Percentiles rank a stretch among this genome's conserved stretches.
phyloP scores from a whole-genome alignment of 768 basidiomycete species.

The Leucocoprinus leucothites region DNA sequence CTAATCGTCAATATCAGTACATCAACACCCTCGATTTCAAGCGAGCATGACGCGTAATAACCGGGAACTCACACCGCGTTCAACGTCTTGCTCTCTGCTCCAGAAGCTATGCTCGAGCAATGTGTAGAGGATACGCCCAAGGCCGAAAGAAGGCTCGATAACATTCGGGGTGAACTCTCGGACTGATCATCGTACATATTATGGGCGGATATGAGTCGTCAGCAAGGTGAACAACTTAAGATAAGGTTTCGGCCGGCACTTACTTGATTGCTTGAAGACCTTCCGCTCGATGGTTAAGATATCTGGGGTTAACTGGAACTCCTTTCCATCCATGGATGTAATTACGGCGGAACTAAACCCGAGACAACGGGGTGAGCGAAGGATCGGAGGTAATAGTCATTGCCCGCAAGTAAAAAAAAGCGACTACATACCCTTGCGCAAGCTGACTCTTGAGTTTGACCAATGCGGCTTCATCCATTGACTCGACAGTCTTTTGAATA shows the following conservation, averaged over 20 bases:
- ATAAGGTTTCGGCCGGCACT: constrained; percentile 22
- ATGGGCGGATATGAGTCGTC: constrained; percentile 4
- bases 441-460: constrained; percentile 67
- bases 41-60: constrained; percentile 5
- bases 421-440: constrained; percentile 58
- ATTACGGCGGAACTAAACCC: constrained; percentile 50
- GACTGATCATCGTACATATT: constrained; percentile 44
- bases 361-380: constrained; percentile 9
- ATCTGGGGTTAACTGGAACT: constrained; percentile 70
- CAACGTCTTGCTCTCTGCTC: constrained; percentile 88
- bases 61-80: constrained; percentile 68
- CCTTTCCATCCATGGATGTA: constrained; percentile 54
- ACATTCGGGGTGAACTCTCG: constrained; percentile 97
- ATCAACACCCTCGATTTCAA: background rate
- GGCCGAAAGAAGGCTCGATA: constrained; percentile 97
- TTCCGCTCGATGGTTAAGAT: constrained; percentile 76
- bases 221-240: background rate
- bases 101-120: constrained; percentile 96
- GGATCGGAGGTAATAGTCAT: constrained; percentile 2
- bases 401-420: background rate
- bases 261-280: constrained; percentile 85
- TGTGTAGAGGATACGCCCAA: constrained; percentile 92
- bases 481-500: constrained; percentile 61
- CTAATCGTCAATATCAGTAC: constrained; percentile 32
- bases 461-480: constrained; percentile 65